A percentile compares a stretch with the other conserved stretches of the same genome.
phyloP scores from a whole-genome alignment of 768 basidiomycete genomes.

The Leccinum longicurvipes region DNA sequence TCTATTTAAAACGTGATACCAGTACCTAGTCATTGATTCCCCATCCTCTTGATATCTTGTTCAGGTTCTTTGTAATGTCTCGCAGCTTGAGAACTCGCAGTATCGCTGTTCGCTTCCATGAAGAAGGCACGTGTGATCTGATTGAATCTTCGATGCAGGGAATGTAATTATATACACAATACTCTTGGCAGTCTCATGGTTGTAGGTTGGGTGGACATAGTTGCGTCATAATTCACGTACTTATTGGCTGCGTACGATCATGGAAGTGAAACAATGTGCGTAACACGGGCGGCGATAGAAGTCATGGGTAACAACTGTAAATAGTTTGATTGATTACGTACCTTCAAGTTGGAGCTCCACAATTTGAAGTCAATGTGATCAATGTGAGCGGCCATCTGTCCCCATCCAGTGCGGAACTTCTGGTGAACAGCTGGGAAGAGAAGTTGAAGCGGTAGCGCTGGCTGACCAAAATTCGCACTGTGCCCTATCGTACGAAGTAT shows the following conservation, averaged over 20 bases:
- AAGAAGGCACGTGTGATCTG: neutral
- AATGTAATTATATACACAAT: neutral
- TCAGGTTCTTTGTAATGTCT: constrained; percentile 1
- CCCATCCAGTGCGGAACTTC: neutral
- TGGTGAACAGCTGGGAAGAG: neutral
- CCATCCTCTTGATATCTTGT: constrained; percentile 1
- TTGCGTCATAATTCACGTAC: neutral
- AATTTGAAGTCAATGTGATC: too few relatives aligned
- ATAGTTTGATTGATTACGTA: neutral
- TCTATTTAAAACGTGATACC: neutral
- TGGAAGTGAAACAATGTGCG: neutral
- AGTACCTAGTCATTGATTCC: neutral
- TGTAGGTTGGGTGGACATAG: neutral
- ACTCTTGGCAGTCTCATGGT: neutral
- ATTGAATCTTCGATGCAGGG: neutral
- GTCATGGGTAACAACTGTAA: neutral
- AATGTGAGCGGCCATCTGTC: too few relatives aligned
- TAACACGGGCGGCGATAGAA: neutral
- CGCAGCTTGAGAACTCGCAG: neutral
- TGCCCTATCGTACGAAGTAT: neutral
- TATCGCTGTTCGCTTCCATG: neutral
- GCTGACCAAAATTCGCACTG: neutral
- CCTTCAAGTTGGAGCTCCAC: neutral
- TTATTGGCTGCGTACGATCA: neutral
- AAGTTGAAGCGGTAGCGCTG: neutral